These are phyloP conservation scores for Psophocarpus tetragonolobus DNA, from an alignment of 306 rosid genomes.

Conservation along the genomic window DNA sequence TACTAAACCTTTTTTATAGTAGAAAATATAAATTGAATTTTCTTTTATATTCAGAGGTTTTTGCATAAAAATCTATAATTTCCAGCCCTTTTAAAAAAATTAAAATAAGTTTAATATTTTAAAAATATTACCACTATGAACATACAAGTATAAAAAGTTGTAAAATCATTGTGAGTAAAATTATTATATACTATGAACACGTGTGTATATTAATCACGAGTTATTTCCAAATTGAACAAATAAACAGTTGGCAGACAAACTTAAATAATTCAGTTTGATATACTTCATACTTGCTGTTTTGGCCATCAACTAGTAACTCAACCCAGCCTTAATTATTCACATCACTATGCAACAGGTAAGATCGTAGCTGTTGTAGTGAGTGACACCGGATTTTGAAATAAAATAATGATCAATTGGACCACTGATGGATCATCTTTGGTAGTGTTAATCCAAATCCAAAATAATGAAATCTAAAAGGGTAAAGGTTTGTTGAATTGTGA, in stretches of 20 bases:
- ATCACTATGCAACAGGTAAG: not conserved
- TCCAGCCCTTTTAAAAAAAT: no score
- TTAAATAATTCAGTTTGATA: not conserved
- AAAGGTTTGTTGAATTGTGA: not conserved
- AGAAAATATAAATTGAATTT: no score
- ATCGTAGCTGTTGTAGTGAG: not conserved
- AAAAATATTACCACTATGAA: not conserved
- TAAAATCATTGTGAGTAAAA: not conserved
- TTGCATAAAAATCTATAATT: no score
- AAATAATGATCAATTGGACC: not conserved
- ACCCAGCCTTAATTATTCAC: constrained; percentile 6
- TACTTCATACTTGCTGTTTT: not conserved
- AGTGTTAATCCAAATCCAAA: constrained; percentile 3
- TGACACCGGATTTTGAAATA: not conserved
- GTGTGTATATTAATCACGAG: not conserved
- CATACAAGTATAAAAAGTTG: not conserved
- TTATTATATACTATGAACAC: no score
- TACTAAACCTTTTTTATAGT: no score
- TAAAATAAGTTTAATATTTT: not conserved
- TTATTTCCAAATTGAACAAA: not conserved
- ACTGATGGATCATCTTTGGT: not conserved
- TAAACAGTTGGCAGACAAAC: not conserved
- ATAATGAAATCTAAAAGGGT: not conserved
- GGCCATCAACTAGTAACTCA: constrained; percentile 10
- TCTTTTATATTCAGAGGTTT: no score